Conservation (phyloP, 768 basidiomycete genomes). For the Lepiota venenata region DNA sequence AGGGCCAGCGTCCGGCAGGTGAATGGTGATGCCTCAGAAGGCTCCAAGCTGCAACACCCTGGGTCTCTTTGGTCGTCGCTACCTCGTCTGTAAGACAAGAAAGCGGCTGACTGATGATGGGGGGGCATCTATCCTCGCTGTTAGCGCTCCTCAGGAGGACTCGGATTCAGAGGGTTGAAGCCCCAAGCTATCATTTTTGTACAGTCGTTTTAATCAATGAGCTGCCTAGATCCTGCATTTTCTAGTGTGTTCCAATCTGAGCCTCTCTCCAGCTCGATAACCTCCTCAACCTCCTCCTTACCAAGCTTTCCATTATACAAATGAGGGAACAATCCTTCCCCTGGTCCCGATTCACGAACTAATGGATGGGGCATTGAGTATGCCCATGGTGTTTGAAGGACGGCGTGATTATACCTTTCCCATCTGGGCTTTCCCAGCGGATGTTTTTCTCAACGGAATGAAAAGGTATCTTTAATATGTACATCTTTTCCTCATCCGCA, state of each 20-base stretch:
- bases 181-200: background rate
- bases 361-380: background rate
- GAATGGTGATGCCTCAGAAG: background rate
- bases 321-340: conserved; percentile 50
- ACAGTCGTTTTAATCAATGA: background rate
- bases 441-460: conserved; percentile 33
- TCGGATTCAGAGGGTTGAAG: background rate
- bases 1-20: background rate
- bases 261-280: conserved; percentile 22
- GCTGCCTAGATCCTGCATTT: background rate
- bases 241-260: conserved; percentile 16
- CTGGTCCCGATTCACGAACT: conserved; percentile 41
- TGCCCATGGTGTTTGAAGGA: background rate
- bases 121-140: conserved; percentile 53
- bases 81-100: conserved; percentile 58
- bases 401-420: background rate
- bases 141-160: conserved; percentile 16
- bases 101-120: conserved; percentile 61
- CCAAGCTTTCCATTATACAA: conserved; percentile 48
- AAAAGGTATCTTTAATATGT: conserved; percentile 43
- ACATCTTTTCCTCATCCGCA: conserved; percentile 31
- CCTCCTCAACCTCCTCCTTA: conserved; percentile 40
- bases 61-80: conserved; percentile 53
- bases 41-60: background rate
- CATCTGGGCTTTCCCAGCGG: conserved; percentile 48